Percentiles rank a stretch among this genome's conserved stretches.
Evolutionary conservation across 768 basidiomycete genomes (phyloP).

Genomic region (Cyathus striatus): DNA sequence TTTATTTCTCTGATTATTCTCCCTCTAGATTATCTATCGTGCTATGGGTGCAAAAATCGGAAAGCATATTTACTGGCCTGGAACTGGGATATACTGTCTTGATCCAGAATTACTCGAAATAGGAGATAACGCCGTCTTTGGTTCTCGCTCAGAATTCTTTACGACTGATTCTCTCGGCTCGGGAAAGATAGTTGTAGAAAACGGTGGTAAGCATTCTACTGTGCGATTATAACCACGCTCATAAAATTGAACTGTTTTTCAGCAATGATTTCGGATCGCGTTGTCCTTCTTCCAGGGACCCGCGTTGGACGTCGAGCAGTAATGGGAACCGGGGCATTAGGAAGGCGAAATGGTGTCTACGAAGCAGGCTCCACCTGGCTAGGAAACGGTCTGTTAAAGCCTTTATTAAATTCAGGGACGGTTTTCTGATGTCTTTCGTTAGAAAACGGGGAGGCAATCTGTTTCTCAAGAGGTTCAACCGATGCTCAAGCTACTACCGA

Average conservation of each 20-base stretch:
- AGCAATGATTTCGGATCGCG: constrained; percentile 48
- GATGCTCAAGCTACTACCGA: constrained; percentile 17
- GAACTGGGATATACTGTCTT: constrained; percentile 36
- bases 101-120: constrained; percentile 45
- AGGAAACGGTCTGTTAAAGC: constrained; percentile 34
- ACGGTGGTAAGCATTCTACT: constrained; percentile 26
- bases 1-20: constrained; percentile 2
- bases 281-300: constrained; percentile 38
- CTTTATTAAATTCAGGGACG: neutral
- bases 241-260: constrained; percentile 3
- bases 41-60: constrained; percentile 49
- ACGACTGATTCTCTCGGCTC: constrained; percentile 38
- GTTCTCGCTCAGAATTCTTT: constrained; percentile 37
- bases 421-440: neutral
- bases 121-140: constrained; percentile 45
- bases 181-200: constrained; percentile 31
- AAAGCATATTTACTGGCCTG: constrained; percentile 43
- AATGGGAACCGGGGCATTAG: constrained; percentile 44
- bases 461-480: constrained; percentile 25
- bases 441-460: constrained; percentile 37
- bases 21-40: constrained; percentile 30
- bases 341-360: constrained; percentile 34
- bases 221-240: neutral
- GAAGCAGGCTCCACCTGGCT: constrained; percentile 42
- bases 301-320: constrained; percentile 33